These are phyloP conservation scores for Lophiostoma macrostomum DNA, from an alignment of 495 filamentous ascomycete genomes.

Conservation along the genomic window DNA sequence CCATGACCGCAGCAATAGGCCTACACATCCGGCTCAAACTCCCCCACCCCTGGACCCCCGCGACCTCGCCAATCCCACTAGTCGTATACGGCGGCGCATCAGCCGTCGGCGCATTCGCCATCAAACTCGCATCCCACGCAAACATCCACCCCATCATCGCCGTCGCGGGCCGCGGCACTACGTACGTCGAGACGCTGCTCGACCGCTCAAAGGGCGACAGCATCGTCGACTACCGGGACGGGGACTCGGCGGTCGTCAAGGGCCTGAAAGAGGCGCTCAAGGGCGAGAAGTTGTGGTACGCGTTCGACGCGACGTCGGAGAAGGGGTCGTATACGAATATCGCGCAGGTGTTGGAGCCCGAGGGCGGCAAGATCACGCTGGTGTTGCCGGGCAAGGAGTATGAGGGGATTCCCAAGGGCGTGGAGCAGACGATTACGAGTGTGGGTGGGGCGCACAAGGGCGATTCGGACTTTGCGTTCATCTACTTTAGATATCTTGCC, in stretches of 20 bases:
- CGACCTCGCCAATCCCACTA: slow-evolving; percentile 46
- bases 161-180: slow-evolving; percentile 58
- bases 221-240: slow-evolving; percentile 68
- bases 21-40: slow-evolving; percentile 58
- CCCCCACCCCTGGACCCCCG: slow-evolving; percentile 60
- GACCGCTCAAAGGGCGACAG: slow-evolving; percentile 63
- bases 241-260: slow-evolving; percentile 52
- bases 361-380: slow-evolving; percentile 52
- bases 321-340: slow-evolving; percentile 51
- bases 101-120: slow-evolving; percentile 65
- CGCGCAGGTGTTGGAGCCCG: slow-evolving; percentile 45
- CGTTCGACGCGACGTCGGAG: slow-evolving; percentile 60
- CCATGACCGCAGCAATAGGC: slow-evolving; percentile 68
- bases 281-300: slow-evolving; percentile 43
- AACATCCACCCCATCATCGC: slow-evolving; percentile 74
- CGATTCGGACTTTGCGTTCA: slow-evolving; percentile 54
- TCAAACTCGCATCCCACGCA: slow-evolving; percentile 63
- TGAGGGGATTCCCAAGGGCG: slow-evolving; percentile 28
- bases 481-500: slow-evolving; percentile 54
- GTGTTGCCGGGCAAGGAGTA: slow-evolving; percentile 49
- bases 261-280: slow-evolving; percentile 50
- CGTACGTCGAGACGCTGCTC: slow-evolving; percentile 59
- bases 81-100: slow-evolving; percentile 66
- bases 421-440: slow-evolving; percentile 32
- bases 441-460: slow-evolving; percentile 54